These are phyloP conservation scores for Leccinum ponderosum DNA, from an alignment of 1,284 basidiomycete genomes.

Conservation along the genomic window DNA sequence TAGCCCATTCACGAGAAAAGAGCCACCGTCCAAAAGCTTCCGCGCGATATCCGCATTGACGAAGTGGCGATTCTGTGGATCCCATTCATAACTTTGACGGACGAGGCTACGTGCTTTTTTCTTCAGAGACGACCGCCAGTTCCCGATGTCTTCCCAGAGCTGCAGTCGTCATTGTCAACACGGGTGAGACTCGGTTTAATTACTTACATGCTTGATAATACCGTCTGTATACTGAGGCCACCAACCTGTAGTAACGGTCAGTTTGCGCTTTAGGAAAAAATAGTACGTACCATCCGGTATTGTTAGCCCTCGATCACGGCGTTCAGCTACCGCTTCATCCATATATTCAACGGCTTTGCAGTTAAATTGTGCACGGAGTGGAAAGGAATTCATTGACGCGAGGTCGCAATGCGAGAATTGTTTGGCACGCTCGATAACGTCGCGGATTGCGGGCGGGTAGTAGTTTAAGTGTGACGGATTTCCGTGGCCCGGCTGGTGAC, in stretches of 20 bases:
- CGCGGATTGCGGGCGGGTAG: not conserved
- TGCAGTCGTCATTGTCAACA: not conserved
- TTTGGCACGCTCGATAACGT: not conserved
- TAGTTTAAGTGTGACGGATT: not conserved
- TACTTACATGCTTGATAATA: not conserved
- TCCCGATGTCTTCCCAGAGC: not conserved
- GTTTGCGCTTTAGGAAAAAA: not conserved
- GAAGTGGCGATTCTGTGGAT: not conserved
- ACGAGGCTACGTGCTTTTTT: not conserved
- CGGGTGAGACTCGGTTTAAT: not conserved
- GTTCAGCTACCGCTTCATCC: not conserved
- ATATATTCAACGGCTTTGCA: slow-evolving; percentile 1
- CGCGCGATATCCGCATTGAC: not conserved
- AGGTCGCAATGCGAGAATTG: not conserved
- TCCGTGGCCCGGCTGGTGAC: not conserved
- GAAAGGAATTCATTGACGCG: not conserved
- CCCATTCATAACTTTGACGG: not conserved
- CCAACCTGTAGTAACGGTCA: not conserved
- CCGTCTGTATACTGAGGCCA: not conserved
- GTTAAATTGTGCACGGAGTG: not conserved
- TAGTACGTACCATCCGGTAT: not conserved
- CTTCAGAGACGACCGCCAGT: not conserved
- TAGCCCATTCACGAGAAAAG: not conserved
- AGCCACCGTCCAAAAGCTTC: not conserved
- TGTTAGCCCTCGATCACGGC: not conserved